Conservation (phyloP, 345 rosid genomes). For the Salix dunnii region DNA sequence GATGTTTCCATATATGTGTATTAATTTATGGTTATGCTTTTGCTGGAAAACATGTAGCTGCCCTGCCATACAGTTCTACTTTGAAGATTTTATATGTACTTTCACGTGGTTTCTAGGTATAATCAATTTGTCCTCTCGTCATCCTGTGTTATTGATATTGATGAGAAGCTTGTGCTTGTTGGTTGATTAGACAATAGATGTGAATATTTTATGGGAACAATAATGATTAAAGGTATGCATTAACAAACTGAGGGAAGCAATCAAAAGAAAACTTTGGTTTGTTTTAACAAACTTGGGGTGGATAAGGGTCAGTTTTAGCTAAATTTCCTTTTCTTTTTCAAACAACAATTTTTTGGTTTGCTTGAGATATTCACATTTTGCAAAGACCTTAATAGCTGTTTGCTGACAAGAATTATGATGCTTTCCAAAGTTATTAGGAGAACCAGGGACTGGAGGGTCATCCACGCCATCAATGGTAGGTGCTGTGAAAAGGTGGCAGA, state of each 20-base stretch:
- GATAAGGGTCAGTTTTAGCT: not conserved
- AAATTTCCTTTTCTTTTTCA: not conserved
- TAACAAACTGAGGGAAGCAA: not conserved
- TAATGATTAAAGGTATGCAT: not conserved
- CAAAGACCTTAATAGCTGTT: not conserved
- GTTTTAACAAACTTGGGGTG: not conserved
- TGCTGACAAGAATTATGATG: slow-evolving; percentile 16
- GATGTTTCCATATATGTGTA: not conserved
- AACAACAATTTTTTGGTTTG: not conserved
- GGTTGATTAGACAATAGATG: not conserved
- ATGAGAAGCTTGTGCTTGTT: not conserved
- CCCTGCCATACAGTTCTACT: not conserved
- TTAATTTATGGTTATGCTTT: not conserved
- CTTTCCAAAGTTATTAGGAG: slow-evolving; percentile 69
- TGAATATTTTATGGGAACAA: not conserved
- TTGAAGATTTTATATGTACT: not conserved
- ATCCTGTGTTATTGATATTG: slow-evolving; percentile 4
- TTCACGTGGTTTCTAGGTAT: not conserved
- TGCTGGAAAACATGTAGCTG: not conserved
- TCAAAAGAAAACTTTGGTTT: not conserved
- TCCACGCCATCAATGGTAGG: slow-evolving; percentile 98
- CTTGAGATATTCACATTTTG: slow-evolving; percentile 1
- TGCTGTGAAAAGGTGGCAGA: slow-evolving; percentile 94
- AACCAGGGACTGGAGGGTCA: slow-evolving; percentile 97
- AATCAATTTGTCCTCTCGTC: not conserved